Evolutionary conservation across 495 filamentous ascomycete species (phyloP).

Genomic region (Penicillium arizonense): DNA sequence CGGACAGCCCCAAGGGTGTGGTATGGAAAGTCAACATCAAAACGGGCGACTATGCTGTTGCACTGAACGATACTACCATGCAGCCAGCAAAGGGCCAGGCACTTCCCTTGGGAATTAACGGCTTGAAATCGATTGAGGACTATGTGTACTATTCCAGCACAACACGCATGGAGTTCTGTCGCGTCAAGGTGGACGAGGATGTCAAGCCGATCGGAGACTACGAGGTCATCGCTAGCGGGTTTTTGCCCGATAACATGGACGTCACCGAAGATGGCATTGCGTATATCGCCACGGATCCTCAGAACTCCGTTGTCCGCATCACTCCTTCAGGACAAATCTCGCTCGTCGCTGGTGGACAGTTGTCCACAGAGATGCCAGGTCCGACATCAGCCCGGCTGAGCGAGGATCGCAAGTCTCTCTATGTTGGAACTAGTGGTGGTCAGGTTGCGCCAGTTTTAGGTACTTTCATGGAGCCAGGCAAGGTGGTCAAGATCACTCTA

Average conservation of each 20-base stretch:
- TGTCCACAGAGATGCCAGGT: conserved; percentile 26
- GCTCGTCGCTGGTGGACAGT: conserved; percentile 22
- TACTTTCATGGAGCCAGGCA: conserved; percentile 29
- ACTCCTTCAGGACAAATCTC: conserved; percentile 24
- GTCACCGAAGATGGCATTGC: conserved; percentile 34
- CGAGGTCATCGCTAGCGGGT: conserved; percentile 29
- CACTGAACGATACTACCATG: conserved; percentile 28
- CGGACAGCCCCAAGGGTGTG: conserved; percentile 36
- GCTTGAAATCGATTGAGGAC: conserved; percentile 23
- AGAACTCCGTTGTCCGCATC: conserved; percentile 27
- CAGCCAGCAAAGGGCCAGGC: conserved; percentile 16
- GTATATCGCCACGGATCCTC: conserved; percentile 33
- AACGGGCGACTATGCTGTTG: conserved; percentile 30
- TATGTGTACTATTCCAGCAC: conserved; percentile 43
- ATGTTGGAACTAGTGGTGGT: conserved; percentile 29
- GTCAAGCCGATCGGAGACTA: conserved; percentile 23
- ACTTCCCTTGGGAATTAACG: conserved; percentile 39
- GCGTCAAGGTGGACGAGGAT: conserved; percentile 28
- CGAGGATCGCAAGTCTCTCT: conserved; percentile 23
- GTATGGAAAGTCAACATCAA: conserved; percentile 33
- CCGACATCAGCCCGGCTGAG: conserved; percentile 26
- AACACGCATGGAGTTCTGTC: conserved; percentile 28
- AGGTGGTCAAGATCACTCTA: conserved; percentile 25
- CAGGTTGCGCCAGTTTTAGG: conserved; percentile 28
- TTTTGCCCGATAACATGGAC: conserved; percentile 33